These are phyloP conservation scores for Sporormia fimetaria DNA, from an alignment of 495 filamentous ascomycete genomes.

Conservation along the genomic window DNA sequence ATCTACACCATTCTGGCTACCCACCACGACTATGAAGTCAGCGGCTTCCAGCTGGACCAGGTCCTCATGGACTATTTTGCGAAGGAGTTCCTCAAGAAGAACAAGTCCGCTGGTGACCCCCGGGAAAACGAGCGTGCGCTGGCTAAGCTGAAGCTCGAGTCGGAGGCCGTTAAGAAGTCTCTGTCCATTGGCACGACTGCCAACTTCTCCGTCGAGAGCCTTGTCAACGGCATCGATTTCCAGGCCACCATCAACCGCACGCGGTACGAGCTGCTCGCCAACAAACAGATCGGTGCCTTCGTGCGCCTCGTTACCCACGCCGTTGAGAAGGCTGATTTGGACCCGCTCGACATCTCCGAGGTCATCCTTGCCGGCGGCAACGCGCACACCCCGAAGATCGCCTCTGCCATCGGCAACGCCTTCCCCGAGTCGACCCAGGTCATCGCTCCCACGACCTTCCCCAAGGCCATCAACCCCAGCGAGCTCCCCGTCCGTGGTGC, in stretches of 20 bases:
- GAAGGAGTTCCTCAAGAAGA: constrained; percentile 95
- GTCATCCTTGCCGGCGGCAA: constrained; percentile 88
- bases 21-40: constrained; percentile 85
- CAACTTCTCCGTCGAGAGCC: constrained; percentile 77
- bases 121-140: constrained; percentile 65
- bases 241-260: constrained; percentile 81
- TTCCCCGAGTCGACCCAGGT: constrained; percentile 73
- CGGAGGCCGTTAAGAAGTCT: constrained; percentile 80
- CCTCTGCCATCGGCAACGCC: constrained; percentile 56
- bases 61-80: constrained; percentile 91
- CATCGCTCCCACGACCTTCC: constrained; percentile 66
- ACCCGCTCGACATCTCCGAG: constrained; percentile 87
- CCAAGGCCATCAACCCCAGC: constrained; percentile 79
- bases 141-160: constrained; percentile 86
- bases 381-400: constrained; percentile 88
- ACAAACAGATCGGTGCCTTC: constrained; percentile 76
- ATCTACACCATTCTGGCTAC: constrained; percentile 95
- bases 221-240: constrained; percentile 83
- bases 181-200: constrained; percentile 79
- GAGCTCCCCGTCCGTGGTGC: constrained; percentile 83
- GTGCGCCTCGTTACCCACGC: constrained; percentile 70
- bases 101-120: constrained; percentile 63
- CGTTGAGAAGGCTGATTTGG: constrained; percentile 83
- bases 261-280: constrained; percentile 79
- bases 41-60: constrained; percentile 71